phyloP scores from a whole-genome alignment of 2,329 filamentous ascomycete species.

The Trichoderma aggressivum region DNA sequence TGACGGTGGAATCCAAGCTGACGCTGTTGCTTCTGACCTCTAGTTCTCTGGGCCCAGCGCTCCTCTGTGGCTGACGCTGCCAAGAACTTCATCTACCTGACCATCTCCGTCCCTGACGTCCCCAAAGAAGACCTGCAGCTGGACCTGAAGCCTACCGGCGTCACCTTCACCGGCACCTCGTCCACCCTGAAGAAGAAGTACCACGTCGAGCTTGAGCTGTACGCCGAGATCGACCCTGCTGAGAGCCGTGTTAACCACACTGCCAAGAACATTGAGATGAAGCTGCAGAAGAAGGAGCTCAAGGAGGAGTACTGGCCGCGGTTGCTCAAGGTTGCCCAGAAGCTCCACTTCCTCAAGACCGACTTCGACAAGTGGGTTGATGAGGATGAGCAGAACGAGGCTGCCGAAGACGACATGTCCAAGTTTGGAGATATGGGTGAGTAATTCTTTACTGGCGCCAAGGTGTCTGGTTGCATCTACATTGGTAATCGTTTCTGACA shows the following conservation, averaged over 20 bases:
- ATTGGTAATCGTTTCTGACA: neutral
- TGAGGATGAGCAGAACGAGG: constrained; percentile 96
- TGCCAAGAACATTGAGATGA: constrained; percentile 80
- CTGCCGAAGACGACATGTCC: constrained; percentile 73
- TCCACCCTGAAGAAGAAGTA: constrained; percentile 83
- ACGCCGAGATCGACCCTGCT: constrained; percentile 80
- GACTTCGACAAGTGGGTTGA: constrained; percentile 99
- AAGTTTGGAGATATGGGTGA: constrained; percentile 64
- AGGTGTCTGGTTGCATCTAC: neutral
- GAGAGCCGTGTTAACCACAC: constrained; percentile 88
- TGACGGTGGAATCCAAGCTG: neutral
- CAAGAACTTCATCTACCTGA: constrained; percentile 95
- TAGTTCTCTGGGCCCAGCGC: constrained; percentile 98
- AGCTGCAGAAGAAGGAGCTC: constrained; percentile 95
- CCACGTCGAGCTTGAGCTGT: constrained; percentile 83
- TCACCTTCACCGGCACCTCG: constrained; percentile 81
- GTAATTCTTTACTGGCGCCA: constrained; percentile 29
- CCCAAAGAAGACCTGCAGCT: constrained; percentile 72
- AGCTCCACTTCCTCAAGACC: constrained; percentile 94
- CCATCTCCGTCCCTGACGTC: constrained; percentile 85
- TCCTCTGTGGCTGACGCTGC: constrained; percentile 73
- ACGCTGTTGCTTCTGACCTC: neutral
- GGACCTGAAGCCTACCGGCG: constrained; percentile 71
- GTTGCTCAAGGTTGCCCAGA: constrained; percentile 84
- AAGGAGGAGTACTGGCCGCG: constrained; percentile 95